Percentiles rank a stretch among this genome's conserved stretches.
Evolutionary conservation across 345 rosid genomes (phyloP).

Genomic region (Sonneratia alba): DNA sequence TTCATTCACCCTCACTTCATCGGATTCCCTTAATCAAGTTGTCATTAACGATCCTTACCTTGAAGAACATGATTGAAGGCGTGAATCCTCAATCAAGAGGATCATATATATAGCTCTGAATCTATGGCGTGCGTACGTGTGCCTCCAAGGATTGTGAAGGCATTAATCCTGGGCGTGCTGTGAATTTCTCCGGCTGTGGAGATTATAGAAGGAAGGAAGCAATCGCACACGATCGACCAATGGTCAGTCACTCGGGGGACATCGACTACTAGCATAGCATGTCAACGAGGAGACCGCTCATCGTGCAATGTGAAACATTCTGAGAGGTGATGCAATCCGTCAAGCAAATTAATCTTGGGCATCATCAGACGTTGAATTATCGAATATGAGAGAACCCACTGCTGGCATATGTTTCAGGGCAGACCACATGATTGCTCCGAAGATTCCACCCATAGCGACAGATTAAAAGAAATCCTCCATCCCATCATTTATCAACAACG

Average conservation of each 20-base stretch:
- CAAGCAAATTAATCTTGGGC: background rate
- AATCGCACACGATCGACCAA: background rate
- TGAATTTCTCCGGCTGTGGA: too few relatives aligned
- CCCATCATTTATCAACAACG: too few relatives aligned
- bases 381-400: background rate
- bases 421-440: background rate
- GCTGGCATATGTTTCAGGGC: background rate
- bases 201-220: background rate
- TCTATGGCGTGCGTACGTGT: too few relatives aligned
- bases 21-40: background rate
- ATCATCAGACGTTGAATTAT: background rate
- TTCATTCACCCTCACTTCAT: slow-evolving; percentile 1
- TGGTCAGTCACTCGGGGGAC: background rate
- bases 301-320: background rate
- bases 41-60: too few relatives aligned
- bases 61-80: too few relatives aligned
- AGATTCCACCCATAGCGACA: background rate
- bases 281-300: background rate
- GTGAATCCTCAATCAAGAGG: too few relatives aligned
- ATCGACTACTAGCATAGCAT: too few relatives aligned
- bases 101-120: too few relatives aligned
- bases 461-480: too few relatives aligned
- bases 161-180: too few relatives aligned
- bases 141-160: too few relatives aligned
- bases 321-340: background rate